These are phyloP conservation scores for Chaetomium strumarium DNA, from an alignment of 2,329 filamentous ascomycete genomes.

Conservation along the genomic window DNA sequence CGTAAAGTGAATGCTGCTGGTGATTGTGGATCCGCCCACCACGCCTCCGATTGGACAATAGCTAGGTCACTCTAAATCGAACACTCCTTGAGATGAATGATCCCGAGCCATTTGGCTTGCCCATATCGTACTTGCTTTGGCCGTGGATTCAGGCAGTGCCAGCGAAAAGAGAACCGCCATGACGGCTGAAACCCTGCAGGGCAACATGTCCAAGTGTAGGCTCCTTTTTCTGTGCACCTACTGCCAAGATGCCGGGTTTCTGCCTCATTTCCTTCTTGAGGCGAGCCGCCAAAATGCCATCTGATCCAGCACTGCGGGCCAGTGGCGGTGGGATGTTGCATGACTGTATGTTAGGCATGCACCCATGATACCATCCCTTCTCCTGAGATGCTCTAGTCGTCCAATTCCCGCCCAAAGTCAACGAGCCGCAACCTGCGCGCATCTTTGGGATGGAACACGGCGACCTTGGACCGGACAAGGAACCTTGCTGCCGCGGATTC, in stretches of 20 bases:
- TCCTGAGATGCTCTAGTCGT: conserved; percentile 36
- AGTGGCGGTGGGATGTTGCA: background rate
- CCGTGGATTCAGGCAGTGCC: background rate
- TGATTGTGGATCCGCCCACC: background rate
- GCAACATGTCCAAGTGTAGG: no score
- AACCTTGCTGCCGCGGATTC: conserved; percentile 60
- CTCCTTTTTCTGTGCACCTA: no score
- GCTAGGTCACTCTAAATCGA: background rate
- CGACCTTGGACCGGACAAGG: conserved; percentile 58
- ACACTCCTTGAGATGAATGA: background rate
- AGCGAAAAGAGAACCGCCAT: no score
- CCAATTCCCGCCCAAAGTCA: conserved; percentile 59
- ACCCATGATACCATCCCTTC: background rate
- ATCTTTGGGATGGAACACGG: conserved; percentile 60
- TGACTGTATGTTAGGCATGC: background rate
- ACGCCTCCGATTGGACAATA: background rate
- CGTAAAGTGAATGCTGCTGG: conserved; percentile 10
- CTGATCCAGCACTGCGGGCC: conserved; percentile 15
- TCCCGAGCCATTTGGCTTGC: no score
- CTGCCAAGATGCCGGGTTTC: background rate
- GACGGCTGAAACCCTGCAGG: no score
- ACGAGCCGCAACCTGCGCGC: conserved; percentile 53
- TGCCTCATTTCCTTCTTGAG: background rate
- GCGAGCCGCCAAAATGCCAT: conserved; percentile 11
- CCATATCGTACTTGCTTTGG: background rate